phyloP scores from a whole-genome alignment of 2,329 filamentous ascomycete genomes.

The Plectosphaerella cucumerina region DNA sequence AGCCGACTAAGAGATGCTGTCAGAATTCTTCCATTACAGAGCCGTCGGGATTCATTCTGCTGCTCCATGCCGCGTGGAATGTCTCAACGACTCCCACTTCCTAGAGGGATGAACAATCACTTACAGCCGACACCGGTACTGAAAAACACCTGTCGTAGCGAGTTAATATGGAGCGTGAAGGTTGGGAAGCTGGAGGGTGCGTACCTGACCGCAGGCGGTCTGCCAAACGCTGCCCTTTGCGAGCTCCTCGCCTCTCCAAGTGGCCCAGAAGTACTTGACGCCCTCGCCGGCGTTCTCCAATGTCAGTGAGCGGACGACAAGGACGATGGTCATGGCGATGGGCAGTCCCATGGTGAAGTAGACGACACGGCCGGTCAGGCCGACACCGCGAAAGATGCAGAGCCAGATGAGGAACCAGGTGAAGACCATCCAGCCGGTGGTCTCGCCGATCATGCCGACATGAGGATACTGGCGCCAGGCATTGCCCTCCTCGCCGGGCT shows the following conservation, averaged over 20 bases:
- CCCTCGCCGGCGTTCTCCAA: constrained; percentile 50
- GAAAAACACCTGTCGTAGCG: constrained; percentile 3
- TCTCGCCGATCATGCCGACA: constrained; percentile 46
- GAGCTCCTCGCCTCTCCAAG: constrained; percentile 45
- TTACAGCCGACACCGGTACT: constrained; percentile 6
- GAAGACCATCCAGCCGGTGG: constrained; percentile 52
- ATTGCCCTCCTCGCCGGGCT: constrained; percentile 30
- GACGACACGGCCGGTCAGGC: constrained; percentile 53
- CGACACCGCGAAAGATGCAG: constrained; percentile 55
- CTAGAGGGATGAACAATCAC: background rate
- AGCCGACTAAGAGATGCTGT: constrained; percentile 31
- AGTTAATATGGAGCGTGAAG: background rate
- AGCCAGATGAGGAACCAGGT: constrained; percentile 58
- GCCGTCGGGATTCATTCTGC: no score
- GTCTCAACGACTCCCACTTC: background rate
- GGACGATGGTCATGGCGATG: constrained; percentile 51
- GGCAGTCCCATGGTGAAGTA: constrained; percentile 61
- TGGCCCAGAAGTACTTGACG: constrained; percentile 40
- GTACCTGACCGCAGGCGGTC: constrained; percentile 48
- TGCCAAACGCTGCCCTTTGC: constrained; percentile 51
- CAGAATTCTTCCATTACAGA: no score
- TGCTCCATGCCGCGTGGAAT: no score
- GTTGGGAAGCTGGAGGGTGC: background rate
- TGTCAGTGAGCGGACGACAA: constrained; percentile 49
- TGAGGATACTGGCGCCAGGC: constrained; percentile 44